Conservation (phyloP, 2,329 filamentous ascomycete species). For the Exophiala dermatitidis region DNA sequence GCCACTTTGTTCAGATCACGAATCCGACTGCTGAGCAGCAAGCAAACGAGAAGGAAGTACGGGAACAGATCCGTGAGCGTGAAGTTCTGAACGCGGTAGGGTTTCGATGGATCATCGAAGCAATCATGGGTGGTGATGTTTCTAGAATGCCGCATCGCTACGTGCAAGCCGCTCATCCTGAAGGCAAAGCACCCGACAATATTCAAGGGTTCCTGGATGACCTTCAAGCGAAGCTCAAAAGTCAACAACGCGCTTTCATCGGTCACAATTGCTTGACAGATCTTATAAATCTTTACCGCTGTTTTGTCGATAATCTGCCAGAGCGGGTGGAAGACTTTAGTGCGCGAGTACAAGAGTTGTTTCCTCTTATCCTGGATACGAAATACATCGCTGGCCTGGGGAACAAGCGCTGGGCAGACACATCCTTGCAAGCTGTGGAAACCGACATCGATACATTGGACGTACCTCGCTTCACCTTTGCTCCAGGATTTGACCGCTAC, state of each 20-base stretch:
- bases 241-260: slow-evolving; percentile 47
- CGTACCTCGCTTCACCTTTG: slow-evolving; percentile 34
- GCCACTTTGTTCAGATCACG: slow-evolving; percentile 38
- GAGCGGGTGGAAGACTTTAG: slow-evolving; percentile 50
- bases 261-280: slow-evolving; percentile 60
- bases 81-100: slow-evolving; percentile 35
- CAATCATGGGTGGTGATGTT: slow-evolving; percentile 38
- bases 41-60: slow-evolving; percentile 28
- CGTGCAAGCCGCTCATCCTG: slow-evolving; percentile 28
- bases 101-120: slow-evolving; percentile 44
- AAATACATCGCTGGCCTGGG: slow-evolving; percentile 53
- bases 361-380: slow-evolving; percentile 54
- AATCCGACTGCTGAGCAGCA: slow-evolving; percentile 33
- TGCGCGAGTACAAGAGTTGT: slow-evolving; percentile 44
- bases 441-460: slow-evolving; percentile 34
- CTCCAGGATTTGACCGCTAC: slow-evolving; percentile 33
- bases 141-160: slow-evolving; percentile 32
- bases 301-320: slow-evolving; percentile 53
- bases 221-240: slow-evolving; percentile 38
- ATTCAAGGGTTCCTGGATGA: slow-evolving; percentile 26
- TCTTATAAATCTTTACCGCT: slow-evolving; percentile 54
- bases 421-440: slow-evolving; percentile 46
- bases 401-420: slow-evolving; percentile 28
- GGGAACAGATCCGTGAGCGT: slow-evolving; percentile 28
- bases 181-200: slow-evolving; percentile 25